These are phyloP conservation scores for Ophiorrhiza pumila DNA, from an alignment of 257 asterid genomes.

Conservation along the genomic window DNA sequence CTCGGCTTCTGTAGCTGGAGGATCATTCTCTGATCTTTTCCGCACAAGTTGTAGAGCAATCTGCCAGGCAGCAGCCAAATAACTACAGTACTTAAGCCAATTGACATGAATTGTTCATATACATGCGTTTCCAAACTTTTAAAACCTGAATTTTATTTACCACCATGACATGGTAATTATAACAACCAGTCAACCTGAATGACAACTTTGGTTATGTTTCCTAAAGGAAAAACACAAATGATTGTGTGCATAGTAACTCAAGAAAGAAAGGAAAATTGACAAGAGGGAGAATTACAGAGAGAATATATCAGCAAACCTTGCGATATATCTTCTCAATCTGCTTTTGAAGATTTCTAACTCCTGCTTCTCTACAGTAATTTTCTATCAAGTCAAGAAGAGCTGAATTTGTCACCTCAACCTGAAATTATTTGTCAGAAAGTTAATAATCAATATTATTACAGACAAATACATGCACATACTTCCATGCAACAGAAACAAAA, in stretches of 20 bases:
- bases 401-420: slow-evolving; percentile 91
- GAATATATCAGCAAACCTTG: slow-evolving; percentile 49
- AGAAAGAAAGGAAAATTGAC: background rate
- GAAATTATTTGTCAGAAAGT: slow-evolving; percentile 23
- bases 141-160: background rate
- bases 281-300: background rate
- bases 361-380: slow-evolving; percentile 98
- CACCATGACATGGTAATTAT: background rate
- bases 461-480: background rate
- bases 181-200: background rate
- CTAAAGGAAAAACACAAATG: background rate
- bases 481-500: background rate
- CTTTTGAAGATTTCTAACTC: slow-evolving; percentile 98
- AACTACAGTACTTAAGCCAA: background rate
- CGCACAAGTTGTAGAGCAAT: slow-evolving; percentile 89
- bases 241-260: background rate
- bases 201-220: background rate
- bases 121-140: background rate
- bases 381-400: slow-evolving; percentile 91
- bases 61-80: slow-evolving; percentile 34
- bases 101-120: background rate
- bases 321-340: slow-evolving; percentile 97
- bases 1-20: slow-evolving; percentile 19
- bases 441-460: background rate
- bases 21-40: slow-evolving; percentile 39